Conservation (phyloP, 1,284 basidiomycete genomes). For the Ceratobasidium sp. region DNA sequence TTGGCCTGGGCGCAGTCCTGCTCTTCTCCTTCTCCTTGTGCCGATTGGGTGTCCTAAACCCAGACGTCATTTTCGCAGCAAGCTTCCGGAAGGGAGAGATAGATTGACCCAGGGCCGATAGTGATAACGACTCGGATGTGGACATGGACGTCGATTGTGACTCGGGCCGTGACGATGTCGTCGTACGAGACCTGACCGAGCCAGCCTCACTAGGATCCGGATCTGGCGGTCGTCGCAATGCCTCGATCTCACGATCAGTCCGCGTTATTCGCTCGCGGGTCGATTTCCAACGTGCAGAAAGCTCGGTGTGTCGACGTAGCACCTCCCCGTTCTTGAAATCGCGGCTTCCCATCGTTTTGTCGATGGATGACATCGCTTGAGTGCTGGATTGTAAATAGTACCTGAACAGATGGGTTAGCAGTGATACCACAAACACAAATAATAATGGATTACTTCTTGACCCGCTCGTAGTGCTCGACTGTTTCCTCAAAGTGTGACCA, state of each 20-base stretch:
- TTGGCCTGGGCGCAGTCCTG: neutral
- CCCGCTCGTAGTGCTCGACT: slow-evolving; percentile 31
- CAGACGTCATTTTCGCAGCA: slow-evolving; percentile 64
- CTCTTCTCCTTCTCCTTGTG: slow-evolving; percentile 18
- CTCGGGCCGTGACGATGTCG: slow-evolving; percentile 24
- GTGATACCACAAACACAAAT: neutral
- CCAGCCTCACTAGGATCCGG: slow-evolving; percentile 66
- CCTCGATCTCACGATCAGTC: slow-evolving; percentile 84
- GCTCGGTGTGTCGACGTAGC: slow-evolving; percentile 82
- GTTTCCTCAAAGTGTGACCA: slow-evolving; percentile 8
- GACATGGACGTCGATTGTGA: slow-evolving; percentile 28
- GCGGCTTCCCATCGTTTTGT: slow-evolving; percentile 87
- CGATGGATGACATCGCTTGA: slow-evolving; percentile 91
- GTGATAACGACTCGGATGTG: slow-evolving; percentile 53
- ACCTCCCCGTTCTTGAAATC: slow-evolving; percentile 95
- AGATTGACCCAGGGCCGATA: slow-evolving; percentile 66
- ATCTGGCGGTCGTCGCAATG: slow-evolving; percentile 65
- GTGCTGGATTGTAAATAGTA: slow-evolving; percentile 92
- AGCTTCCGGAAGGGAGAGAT: slow-evolving; percentile 79
- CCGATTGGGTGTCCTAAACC: slow-evolving; percentile 19
- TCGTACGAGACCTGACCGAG: slow-evolving; percentile 53
- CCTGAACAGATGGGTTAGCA: slow-evolving; percentile 48
- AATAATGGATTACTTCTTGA: slow-evolving; percentile 12
- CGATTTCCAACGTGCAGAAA: slow-evolving; percentile 80
- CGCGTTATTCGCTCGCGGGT: slow-evolving; percentile 75